These are phyloP conservation scores for Phalaenopsis equestris DNA, from an alignment of 106 monocot species.

Conservation along the genomic window DNA sequence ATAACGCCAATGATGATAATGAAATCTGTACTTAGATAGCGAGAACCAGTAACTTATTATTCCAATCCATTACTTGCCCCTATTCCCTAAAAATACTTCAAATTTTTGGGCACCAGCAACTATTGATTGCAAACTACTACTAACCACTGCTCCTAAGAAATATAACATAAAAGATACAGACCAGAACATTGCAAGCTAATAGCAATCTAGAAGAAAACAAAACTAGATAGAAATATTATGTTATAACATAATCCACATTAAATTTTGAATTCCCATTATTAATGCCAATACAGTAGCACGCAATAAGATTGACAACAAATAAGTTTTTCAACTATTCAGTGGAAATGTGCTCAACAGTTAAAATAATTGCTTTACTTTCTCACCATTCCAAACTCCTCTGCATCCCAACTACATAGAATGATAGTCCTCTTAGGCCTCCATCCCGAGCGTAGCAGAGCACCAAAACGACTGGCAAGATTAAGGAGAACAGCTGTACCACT, in stretches of 20 bases:
- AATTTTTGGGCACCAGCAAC: background rate
- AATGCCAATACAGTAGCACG: background rate
- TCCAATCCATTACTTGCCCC: too few species aligned
- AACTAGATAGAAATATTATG: background rate
- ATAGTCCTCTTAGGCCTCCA: constrained; percentile 90
- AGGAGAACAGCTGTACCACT: constrained; percentile 90
- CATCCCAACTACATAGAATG: constrained; percentile 94
- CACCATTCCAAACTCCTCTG: constrained; percentile 96
- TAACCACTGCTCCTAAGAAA: background rate
- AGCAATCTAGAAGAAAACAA: background rate
- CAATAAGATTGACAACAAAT: background rate
- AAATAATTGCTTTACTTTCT: constrained; percentile 3
- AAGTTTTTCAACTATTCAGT: background rate
- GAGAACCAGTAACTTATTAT: too few species aligned
- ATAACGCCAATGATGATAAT: background rate
- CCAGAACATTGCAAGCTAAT: background rate
- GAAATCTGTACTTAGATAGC: background rate
- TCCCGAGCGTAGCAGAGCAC: constrained; percentile 45
- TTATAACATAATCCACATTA: background rate
- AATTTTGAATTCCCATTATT: background rate
- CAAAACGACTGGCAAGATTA: constrained; percentile 52
- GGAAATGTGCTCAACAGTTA: background rate
- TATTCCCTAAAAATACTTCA: background rate
- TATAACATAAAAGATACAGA: background rate
- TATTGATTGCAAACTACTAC: background rate